Evolutionary conservation across 371 early-diverging fungal species (phyloP), one percentile per base, ranked within the genome.

Genomic region (Lichtheimia ornata): DNA sequence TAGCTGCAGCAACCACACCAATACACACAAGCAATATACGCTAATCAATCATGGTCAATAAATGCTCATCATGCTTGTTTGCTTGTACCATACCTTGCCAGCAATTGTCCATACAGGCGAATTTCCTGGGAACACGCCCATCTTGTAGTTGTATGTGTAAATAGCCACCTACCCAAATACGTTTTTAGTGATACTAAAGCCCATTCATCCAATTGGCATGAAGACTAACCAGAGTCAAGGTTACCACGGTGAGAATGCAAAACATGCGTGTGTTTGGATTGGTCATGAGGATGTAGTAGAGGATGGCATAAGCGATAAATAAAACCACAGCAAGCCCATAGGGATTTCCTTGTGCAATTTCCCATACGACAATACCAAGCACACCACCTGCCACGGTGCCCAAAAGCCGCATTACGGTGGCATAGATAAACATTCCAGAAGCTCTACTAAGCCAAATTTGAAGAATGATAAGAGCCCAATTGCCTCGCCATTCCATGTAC

Each of bases 401-500:
- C 44, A 67, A 27, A 1, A 75, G 43, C 42, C 73, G 59, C 25
- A 69, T 47, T 6, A 58, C 67, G 50, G 69, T 65, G 67, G 69
- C 63, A 56, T 76, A 76, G 11, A 71, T 54, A 61, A 79, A 79
- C 20, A 69, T 61, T 14, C 79, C 79, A 0, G 74, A 60, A 49
- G 58, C 69, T 5, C 76, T 76, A 25, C 71, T 64, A 64, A 72
- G 72, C 79, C 79, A 79, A 0, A 79, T 47, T 5, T 68, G 66
- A 5, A 79, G 49, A 0, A 72, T 72, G 59, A 79, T 76, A 56
- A 76, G 60, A 7, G 72, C 70, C 79, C 79, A 79, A 58, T 79
- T 75, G 1, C 76, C 76, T 50, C 72, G 59, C 79, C 79, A 79
- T 6, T 66, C 58, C 27, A 58, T 56, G 53, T 69, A 77, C 78